Conservation (phyloP, 371 early-diverging fungal species). For the Umbelopsis sp. region DNA sequence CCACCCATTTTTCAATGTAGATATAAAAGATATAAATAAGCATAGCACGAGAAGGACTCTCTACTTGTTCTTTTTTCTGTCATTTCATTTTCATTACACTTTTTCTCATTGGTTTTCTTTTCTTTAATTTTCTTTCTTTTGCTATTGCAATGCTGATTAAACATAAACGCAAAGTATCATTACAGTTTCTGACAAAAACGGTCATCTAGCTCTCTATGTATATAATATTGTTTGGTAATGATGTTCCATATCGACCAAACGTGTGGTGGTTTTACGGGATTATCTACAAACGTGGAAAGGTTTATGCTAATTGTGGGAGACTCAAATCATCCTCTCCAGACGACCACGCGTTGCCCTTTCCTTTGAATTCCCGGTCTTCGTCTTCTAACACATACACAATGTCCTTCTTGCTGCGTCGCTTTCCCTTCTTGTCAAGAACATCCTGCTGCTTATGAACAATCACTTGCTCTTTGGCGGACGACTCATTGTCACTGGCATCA, state of each 20-base stretch:
- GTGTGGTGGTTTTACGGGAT: no score
- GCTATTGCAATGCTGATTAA: neutral
- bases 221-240: no score
- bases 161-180: neutral
- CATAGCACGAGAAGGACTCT: neutral
- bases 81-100: neutral
- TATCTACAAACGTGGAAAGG: neutral
- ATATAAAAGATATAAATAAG: neutral
- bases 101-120: neutral
- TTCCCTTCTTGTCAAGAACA: neutral
- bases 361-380: neutral
- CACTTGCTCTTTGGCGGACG: neutral
- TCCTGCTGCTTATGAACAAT: neutral
- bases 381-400: constrained; percentile 4
- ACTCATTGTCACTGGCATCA: constrained; percentile 6
- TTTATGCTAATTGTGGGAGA: neutral
- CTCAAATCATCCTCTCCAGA: neutral
- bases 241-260: no score
- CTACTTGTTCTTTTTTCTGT: neutral
- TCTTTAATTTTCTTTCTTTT: neutral
- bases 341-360: neutral
- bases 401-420: neutral
- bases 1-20: neutral
- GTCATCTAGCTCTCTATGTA: no score
- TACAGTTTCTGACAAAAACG: no score